phyloP scores from a whole-genome alignment of 805 yeast genomes.

The Wickerhamiella vanderwaltii region DNA sequence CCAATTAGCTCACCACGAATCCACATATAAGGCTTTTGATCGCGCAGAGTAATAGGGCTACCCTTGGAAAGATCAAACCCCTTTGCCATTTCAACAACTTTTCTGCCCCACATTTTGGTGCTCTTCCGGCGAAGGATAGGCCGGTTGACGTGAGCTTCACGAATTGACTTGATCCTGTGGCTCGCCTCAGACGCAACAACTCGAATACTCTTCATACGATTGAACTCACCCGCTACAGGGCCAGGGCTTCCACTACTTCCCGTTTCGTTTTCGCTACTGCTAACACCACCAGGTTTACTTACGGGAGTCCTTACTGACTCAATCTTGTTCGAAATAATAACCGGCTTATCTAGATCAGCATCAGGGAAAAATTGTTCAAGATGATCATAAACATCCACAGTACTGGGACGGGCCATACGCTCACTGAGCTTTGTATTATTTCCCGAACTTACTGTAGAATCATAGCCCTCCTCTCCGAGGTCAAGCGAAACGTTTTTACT shows the following conservation, averaged over 20 bases:
- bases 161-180: constrained; percentile 30
- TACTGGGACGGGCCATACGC: constrained; percentile 84
- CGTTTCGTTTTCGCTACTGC: not conserved
- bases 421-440: constrained; percentile 12
- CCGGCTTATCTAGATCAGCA: constrained; percentile 84
- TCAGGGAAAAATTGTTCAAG: constrained; percentile 86
- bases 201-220: constrained; percentile 86
- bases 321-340: constrained; percentile 34
- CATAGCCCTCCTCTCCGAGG: not conserved
- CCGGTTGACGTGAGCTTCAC: constrained; percentile 10
- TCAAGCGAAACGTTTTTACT: not conserved
- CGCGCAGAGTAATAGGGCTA: constrained; percentile 52
- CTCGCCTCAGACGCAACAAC: constrained; percentile 87
- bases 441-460: constrained; percentile 8
- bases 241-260: no score
- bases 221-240: no score
- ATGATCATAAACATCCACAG: constrained; percentile 85
- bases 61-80: no score
- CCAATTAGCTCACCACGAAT: constrained; percentile 95
- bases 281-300: constrained; percentile 24
- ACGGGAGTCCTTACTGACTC: constrained; percentile 1
- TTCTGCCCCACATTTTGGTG: constrained; percentile 97
- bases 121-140: constrained; percentile 53
- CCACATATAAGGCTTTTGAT: constrained; percentile 82
- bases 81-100: constrained; percentile 57